Conservation (phyloP, 495 filamentous ascomycete species). For the Physcia stellaris region DNA sequence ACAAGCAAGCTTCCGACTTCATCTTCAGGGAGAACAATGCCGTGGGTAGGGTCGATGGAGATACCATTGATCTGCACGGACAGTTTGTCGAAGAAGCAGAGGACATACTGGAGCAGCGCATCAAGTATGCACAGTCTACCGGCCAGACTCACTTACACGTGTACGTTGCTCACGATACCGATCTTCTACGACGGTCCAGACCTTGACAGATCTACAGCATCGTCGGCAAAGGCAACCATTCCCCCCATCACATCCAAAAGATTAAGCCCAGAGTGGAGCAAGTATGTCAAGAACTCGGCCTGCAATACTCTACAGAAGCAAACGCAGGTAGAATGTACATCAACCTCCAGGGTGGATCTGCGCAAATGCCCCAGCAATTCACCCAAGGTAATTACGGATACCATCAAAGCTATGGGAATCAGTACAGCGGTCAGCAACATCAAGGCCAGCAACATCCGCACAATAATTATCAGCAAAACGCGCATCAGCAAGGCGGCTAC, state of each 20-base stretch:
- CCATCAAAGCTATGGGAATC: conserved; percentile 20
- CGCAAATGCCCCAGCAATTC: conserved; percentile 36
- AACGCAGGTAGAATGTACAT: conserved; percentile 79
- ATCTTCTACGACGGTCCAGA: too few species aligned
- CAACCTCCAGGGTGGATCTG: conserved; percentile 48
- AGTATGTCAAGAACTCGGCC: conserved; percentile 65
- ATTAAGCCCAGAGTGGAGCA: conserved; percentile 84
- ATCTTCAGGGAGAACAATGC: conserved; percentile 94
- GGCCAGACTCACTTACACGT: conserved; percentile 70
- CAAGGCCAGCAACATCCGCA: conserved; percentile 13
- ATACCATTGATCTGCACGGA: conserved; percentile 90
- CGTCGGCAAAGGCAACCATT: conserved; percentile 92
- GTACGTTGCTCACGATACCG: conserved; percentile 31
- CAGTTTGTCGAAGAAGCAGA: conserved; percentile 91
- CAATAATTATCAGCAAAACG: conserved; percentile 23
- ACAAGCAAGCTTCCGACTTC: conserved; percentile 77
- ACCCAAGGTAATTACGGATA: conserved; percentile 23
- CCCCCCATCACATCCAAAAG: conserved; percentile 63
- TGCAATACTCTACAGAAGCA: conserved; percentile 70
- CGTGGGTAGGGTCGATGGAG: conserved; percentile 47
- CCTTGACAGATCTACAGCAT: conserved; percentile 42
- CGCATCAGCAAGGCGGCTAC: conserved; percentile 4
- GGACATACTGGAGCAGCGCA: conserved; percentile 70
- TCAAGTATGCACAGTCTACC: conserved; percentile 53
- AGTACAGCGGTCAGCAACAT: conserved; percentile 13